Conservation (phyloP, 2,329 filamentous ascomycete genomes). For the Fusarium kyushuense region DNA sequence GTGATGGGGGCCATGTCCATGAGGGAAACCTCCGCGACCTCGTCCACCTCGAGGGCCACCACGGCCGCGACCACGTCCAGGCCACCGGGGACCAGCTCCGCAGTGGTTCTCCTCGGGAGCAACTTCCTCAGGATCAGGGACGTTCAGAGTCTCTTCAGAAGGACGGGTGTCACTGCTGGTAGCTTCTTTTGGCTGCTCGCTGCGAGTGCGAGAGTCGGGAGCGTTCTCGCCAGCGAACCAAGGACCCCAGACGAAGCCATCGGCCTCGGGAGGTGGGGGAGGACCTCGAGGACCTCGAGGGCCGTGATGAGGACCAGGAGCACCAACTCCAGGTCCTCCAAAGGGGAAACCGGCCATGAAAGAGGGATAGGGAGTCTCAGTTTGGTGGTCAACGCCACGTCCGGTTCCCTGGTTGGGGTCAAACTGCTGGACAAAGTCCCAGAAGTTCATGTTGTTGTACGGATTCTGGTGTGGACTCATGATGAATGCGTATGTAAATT, state of each 20-base stretch:
- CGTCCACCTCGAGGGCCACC: constrained; percentile 42
- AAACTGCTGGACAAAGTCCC: constrained; percentile 54
- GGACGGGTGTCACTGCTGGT: constrained; percentile 51
- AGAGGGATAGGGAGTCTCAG: constrained; percentile 40
- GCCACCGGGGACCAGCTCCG: constrained; percentile 36
- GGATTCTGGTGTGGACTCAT: constrained; percentile 46
- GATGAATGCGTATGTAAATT: not conserved
- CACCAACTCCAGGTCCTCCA: constrained; percentile 34
- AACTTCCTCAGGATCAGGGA: constrained; percentile 52
- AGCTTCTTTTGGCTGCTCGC: constrained; percentile 36
- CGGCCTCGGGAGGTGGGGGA: constrained; percentile 42
- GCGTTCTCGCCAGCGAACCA: constrained; percentile 45
- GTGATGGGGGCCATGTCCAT: constrained; percentile 41
- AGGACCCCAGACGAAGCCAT: constrained; percentile 44
- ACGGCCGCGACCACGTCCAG: constrained; percentile 42
- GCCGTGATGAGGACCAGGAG: constrained; percentile 21
- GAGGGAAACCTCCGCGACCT: constrained; percentile 39
- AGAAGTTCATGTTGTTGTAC: constrained; percentile 45
- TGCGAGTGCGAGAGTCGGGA: constrained; percentile 34
- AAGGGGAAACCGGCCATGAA: constrained; percentile 54
- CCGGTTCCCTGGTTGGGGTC: constrained; percentile 51
- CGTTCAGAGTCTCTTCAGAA: constrained; percentile 52
- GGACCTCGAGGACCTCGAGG: constrained; percentile 28
- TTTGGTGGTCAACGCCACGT: constrained; percentile 55
- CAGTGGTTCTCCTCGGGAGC: constrained; percentile 50